A percentile compares a stretch with the other conserved stretches of the same genome.
phyloP scores from a whole-genome alignment of 108 stramenopile genomes.

The Epipyxis sp. region DNA sequence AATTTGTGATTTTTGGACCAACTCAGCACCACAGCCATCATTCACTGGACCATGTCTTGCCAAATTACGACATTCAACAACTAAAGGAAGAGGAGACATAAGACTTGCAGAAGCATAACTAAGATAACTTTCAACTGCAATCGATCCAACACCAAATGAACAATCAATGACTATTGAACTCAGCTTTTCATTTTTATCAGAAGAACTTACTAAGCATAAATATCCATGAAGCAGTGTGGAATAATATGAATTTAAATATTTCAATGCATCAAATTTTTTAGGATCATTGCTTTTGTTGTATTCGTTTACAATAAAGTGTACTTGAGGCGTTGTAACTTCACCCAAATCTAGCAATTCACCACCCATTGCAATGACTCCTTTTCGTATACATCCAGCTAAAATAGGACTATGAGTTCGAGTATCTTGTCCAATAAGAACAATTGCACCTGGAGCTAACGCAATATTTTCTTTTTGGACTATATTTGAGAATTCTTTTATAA shows the following conservation, averaged over 20 bases:
- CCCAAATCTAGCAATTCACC: conserved; percentile 72
- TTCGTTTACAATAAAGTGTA: conserved; percentile 84
- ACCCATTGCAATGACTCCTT: conserved; percentile 64
- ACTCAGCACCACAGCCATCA: conserved; percentile 84
- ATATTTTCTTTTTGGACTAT: not conserved
- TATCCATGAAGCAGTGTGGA: not conserved
- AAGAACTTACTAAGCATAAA: not conserved
- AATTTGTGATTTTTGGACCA: conserved; percentile 78
- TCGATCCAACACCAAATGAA: conserved; percentile 23
- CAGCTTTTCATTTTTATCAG: not conserved
- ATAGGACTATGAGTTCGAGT: conserved; percentile 74
- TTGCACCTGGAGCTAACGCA: not conserved
- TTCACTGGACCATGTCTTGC: conserved; percentile 70
- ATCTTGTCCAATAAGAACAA: conserved; percentile 72
- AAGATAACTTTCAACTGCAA: not conserved
- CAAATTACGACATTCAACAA: conserved; percentile 49
- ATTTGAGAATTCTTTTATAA: conserved; percentile 13
- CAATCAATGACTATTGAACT: conserved; percentile 7
- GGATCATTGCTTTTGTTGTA: not conserved
- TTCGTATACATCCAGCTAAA: conserved; percentile 57
- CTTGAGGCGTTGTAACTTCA: conserved; percentile 80
- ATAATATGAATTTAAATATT: not conserved
- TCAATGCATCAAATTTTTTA: not conserved
- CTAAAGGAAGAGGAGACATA: not conserved
- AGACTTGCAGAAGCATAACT: not conserved